Percentiles rank a stretch among this genome's conserved stretches.
Evolutionary conservation across 371 early-diverging fungal species (phyloP).

Genomic region (Circinella umbellata): DNA sequence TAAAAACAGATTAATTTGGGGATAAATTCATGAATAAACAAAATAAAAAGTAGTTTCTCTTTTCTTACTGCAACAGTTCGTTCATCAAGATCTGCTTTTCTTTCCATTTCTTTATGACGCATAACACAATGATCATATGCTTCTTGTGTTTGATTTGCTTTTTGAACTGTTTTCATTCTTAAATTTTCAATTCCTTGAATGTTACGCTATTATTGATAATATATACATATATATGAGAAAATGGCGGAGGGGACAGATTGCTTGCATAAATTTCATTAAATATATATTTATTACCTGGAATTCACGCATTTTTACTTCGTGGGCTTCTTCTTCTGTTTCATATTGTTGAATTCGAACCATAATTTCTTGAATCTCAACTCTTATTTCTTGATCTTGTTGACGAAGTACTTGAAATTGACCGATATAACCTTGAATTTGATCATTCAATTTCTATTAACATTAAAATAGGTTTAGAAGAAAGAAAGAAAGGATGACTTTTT

Average conservation of each 20-base stretch:
- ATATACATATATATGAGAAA: too few relatives aligned
- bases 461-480: neutral
- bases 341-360: conserved; percentile 12
- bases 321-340: conserved; percentile 17
- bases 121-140: neutral
- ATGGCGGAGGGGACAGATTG: too few relatives aligned
- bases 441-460: conserved; percentile 12
- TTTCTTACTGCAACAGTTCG: neutral
- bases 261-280: too few relatives aligned
- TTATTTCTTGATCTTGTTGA: conserved; percentile 2
- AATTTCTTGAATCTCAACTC: conserved; percentile 11
- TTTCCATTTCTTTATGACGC: neutral
- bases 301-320: conserved; percentile 12
- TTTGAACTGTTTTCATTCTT: neutral
- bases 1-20: too few relatives aligned
- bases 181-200: neutral
- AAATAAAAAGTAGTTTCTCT: neutral
- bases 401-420: conserved; percentile 23
- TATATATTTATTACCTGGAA: too few relatives aligned
- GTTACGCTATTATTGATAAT: neutral
- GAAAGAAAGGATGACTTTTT: neutral
- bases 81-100: conserved; percentile 1
- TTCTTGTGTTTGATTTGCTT: neutral
- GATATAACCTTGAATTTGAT: conserved; percentile 13
- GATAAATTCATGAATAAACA: neutral